phyloP scores from a whole-genome alignment of 805 yeast genomes.

The Nakazawaea wickerhamii region DNA sequence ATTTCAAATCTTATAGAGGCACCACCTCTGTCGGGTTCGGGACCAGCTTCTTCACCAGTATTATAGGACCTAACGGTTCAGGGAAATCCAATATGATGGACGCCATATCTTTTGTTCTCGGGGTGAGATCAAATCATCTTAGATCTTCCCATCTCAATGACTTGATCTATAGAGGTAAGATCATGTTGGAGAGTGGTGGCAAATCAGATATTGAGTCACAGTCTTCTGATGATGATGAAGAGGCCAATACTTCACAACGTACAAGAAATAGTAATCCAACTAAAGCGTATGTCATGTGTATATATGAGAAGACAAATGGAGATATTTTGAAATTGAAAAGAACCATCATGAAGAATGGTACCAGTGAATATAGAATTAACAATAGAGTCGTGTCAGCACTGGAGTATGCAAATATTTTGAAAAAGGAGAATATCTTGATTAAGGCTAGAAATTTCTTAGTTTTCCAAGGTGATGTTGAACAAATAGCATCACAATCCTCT shows the following conservation, averaged over 20 bases:
- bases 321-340: conserved; percentile 58
- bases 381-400: conserved; percentile 52
- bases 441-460: conserved; percentile 90
- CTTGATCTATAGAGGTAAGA: conserved; percentile 71
- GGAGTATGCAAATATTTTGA: conserved; percentile 62
- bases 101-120: conserved; percentile 88
- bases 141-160: conserved; percentile 73
- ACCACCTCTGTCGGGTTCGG: conserved; percentile 77
- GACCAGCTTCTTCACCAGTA: conserved; percentile 74
- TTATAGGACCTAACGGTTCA: conserved; percentile 98
- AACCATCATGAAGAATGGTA: conserved; percentile 50
- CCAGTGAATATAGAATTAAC: conserved; percentile 65
- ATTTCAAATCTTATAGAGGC: conserved; percentile 91
- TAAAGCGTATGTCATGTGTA: conserved; percentile 71
- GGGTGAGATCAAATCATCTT: conserved; percentile 68
- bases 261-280: conserved; percentile 32
- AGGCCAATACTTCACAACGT: conserved; percentile 18
- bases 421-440: conserved; percentile 74
- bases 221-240: conserved; percentile 14
- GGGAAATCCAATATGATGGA: conserved; percentile 98
- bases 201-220: conserved; percentile 4
- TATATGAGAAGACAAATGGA: conserved; percentile 62
- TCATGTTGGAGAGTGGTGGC: conserved; percentile 23
- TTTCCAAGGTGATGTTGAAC: conserved; percentile 96
- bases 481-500: conserved; percentile 83